These are phyloP conservation scores for Wickerhamomyces mucosus DNA, from an alignment of 805 yeast species.

Conservation along the genomic window DNA sequence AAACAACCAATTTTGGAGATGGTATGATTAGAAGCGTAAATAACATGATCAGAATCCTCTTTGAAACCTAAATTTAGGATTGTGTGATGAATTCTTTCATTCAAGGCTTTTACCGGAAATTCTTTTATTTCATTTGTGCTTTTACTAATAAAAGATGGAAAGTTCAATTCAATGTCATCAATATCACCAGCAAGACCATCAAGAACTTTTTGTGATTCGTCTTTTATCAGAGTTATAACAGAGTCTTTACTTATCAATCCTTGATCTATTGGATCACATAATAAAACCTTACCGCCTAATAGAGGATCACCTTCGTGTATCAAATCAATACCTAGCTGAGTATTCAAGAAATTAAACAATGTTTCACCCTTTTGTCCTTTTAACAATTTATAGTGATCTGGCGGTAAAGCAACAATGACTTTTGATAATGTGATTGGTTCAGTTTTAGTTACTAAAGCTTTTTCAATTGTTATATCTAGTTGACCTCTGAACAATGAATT, in stretches of 20 bases:
- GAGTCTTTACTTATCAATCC: constrained; percentile 44
- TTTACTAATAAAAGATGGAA: constrained; percentile 10
- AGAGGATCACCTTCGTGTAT: constrained; percentile 14
- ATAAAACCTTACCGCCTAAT: constrained; percentile 34
- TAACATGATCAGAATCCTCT: constrained; percentile 40
- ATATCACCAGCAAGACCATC: constrained; percentile 1
- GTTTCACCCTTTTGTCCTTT: constrained; percentile 10
- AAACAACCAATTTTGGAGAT: constrained; percentile 51
- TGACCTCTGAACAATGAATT: constrained; percentile 11
- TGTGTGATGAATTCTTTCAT: constrained; percentile 3
- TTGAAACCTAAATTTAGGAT: constrained; percentile 5
- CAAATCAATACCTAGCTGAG: constrained; percentile 5
- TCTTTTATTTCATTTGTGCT: neutral
- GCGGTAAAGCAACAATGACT: constrained; percentile 16
- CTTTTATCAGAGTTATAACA: constrained; percentile 42
- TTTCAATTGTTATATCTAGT: constrained; percentile 13
- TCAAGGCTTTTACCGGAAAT: constrained; percentile 3
- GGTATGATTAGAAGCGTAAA: constrained; percentile 36
- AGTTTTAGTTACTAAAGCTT: constrained; percentile 8
- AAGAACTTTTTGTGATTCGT: neutral
- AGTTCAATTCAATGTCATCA: constrained; percentile 6
- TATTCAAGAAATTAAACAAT: constrained; percentile 6
- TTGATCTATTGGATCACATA: constrained; percentile 69
- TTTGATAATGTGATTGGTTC: constrained; percentile 10
- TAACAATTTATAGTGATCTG: constrained; percentile 11